Base-by-base conservation (phyloP, 345 rosid species). In the Sonneratia caseolaris region DNA sequence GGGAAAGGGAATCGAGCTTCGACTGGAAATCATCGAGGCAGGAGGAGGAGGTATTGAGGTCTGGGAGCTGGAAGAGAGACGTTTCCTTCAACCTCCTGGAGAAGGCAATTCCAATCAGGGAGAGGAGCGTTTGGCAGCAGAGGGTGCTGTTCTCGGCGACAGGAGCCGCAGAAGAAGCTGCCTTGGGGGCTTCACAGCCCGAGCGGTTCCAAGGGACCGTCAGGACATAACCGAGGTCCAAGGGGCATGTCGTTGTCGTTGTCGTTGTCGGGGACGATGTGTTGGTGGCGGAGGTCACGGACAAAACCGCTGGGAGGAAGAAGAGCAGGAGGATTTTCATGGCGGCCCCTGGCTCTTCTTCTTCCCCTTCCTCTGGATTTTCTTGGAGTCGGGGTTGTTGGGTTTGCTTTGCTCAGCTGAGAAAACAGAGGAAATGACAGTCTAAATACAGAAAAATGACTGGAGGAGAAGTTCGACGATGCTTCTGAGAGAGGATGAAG, bases 171-270 rank as follows among this genome's bases (percentile, higher is more conserved):
- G 66, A 56, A 47, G 66, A 56, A 32, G 73, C 32, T 56, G 13
- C 24, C 2, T 73, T 69, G 38, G 68, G 73, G 75, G n/a, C 11
- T 32, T 11, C 74, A 74, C 97, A 94, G 55, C 57, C 61, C 0
- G 90, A 80, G 7, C 78, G 75, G 86, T 89, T 85, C 96, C 96
- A 91, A 71, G 87, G 94, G 81, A 91, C 75, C 73, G 71, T 83
- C 1, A 76, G 70, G 27, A 88, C 88, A 71, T 88, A 91, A 55
- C 62, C 80, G 74, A 89, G 86, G 76, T 86, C 89, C 73, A 88
- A 43, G 22, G 97, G 97, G 66, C 98, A 94, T 47, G 70, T 36
- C 45, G 45, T 40, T 19, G 68, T n/a, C n/a, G n/a, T 91, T 47
- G 70, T 36, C 45, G 45, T 21, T 53, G 49, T 16, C n/a, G 69